Percentiles rank a stretch among this genome's conserved stretches.
These are phyloP conservation scores for Aspergillus sclerotialis DNA, from an alignment of 2,329 filamentous ascomycete genomes.

Conservation along the genomic window DNA sequence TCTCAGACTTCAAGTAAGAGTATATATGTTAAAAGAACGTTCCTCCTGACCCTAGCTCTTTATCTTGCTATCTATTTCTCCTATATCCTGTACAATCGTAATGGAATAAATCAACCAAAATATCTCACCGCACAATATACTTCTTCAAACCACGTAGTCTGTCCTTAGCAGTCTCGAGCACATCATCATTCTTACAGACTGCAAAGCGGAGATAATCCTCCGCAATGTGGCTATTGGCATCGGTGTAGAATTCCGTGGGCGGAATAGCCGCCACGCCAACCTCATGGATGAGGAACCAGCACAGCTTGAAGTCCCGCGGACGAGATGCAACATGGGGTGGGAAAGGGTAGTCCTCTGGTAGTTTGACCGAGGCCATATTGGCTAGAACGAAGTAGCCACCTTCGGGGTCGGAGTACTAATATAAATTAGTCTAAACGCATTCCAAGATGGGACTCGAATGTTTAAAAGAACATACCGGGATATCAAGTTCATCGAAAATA, in stretches of 20 bases:
- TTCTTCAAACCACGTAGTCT: constrained; percentile 65
- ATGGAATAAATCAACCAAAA: neutral
- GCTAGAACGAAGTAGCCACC: constrained; percentile 96
- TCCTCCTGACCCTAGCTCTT: neutral
- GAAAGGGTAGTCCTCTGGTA: constrained; percentile 81
- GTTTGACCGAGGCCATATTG: constrained; percentile 79
- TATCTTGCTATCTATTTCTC: neutral
- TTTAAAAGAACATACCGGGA: constrained; percentile 45
- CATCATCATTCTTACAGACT: constrained; percentile 88
- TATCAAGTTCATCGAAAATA: constrained; percentile 65
- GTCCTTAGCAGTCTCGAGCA: constrained; percentile 73
- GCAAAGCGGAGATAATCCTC: constrained; percentile 94
- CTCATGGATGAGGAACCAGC: constrained; percentile 96
- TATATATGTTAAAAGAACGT: neutral
- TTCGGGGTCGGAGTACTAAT: constrained; percentile 76
- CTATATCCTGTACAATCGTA: neutral
- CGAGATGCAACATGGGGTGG: constrained; percentile 79
- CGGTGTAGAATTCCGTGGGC: constrained; percentile 94
- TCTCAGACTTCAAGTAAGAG: no score
- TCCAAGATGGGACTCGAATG: neutral
- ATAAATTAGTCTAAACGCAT: neutral
- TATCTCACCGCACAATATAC: constrained; percentile 47
- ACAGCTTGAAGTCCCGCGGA: constrained; percentile 87
- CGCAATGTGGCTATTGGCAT: constrained; percentile 71
- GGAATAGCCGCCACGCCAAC: constrained; percentile 93